Conservation (phyloP, 202 grass and related monocot species). For the Zizania palustris region DNA sequence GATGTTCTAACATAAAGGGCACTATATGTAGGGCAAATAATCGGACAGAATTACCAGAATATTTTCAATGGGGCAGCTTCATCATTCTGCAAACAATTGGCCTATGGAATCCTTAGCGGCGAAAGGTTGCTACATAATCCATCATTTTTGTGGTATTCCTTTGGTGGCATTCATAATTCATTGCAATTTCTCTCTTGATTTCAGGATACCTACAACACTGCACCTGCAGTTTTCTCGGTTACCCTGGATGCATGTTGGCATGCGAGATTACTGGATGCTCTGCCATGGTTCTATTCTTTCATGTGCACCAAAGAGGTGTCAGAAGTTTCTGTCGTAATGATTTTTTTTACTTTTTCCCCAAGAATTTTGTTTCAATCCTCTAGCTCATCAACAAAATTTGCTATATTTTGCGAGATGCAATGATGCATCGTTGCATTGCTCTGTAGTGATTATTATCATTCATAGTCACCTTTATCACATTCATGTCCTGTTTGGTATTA, state of each 20-base stretch:
- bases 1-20: slow-evolving; percentile 32
- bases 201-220: slow-evolving; percentile 75
- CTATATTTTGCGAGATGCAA: not conserved
- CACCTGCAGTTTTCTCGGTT: slow-evolving; percentile 50
- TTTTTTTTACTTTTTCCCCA: too few species aligned
- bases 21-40: slow-evolving; percentile 63
- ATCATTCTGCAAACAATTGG: slow-evolving; percentile 71
- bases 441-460: slow-evolving; percentile 13
- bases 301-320: slow-evolving; percentile 26
- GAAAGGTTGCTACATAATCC: slow-evolving; percentile 54
- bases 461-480: not conserved
- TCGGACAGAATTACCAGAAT: slow-evolving; percentile 56
- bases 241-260: slow-evolving; percentile 76
- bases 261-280: slow-evolving; percentile 67
- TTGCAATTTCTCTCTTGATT: slow-evolving; percentile 27
- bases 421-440: not conserved
- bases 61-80: slow-evolving; percentile 63
- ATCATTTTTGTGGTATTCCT: slow-evolving; percentile 4
- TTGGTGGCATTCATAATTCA: slow-evolving; percentile 3
- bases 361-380: not conserved
- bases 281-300: slow-evolving; percentile 56
- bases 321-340: too few species aligned
- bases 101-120: slow-evolving; percentile 78
- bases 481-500: too few species aligned
- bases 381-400: slow-evolving; percentile 6